These are phyloP conservation scores for Viridothelium virens DNA, from an alignment of 495 filamentous ascomycete species.

Conservation along the genomic window DNA sequence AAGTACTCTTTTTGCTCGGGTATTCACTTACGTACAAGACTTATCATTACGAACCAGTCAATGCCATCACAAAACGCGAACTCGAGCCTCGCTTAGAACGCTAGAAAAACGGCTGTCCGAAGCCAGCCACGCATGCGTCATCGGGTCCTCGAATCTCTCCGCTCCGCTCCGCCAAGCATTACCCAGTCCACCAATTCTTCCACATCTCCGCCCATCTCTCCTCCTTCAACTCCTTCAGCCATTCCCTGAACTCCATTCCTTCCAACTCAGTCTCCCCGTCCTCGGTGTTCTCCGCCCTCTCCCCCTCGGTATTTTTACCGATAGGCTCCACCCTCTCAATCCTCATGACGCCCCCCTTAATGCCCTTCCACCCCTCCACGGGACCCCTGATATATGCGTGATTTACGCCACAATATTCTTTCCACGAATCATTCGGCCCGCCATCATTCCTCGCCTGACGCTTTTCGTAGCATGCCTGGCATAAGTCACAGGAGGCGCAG, in stretches of 20 bases:
- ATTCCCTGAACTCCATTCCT: neutral
- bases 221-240: constrained; percentile 1
- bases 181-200: neutral
- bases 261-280: neutral
- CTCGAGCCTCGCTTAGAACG: too few species aligned
- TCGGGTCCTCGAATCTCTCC: too few species aligned
- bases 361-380: neutral
- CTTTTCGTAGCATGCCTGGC: neutral
- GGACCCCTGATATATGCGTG: constrained; percentile 5
- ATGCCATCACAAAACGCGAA: too few species aligned
- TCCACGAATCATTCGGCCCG: neutral
- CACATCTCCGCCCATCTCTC: neutral
- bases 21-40: too few species aligned
- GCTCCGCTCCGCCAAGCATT: too few species aligned
- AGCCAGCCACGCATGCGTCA: too few species aligned
- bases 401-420: neutral
- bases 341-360: neutral
- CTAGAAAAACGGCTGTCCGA: too few species aligned
- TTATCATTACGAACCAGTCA: too few species aligned
- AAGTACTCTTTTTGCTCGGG: too few species aligned
- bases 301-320: neutral
- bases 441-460: neutral
- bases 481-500: neutral
- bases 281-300: neutral
- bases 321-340: neutral